Conservation (phyloP, 202 grass and related monocot genomes). For the Cymbopogon flexuosus region DNA sequence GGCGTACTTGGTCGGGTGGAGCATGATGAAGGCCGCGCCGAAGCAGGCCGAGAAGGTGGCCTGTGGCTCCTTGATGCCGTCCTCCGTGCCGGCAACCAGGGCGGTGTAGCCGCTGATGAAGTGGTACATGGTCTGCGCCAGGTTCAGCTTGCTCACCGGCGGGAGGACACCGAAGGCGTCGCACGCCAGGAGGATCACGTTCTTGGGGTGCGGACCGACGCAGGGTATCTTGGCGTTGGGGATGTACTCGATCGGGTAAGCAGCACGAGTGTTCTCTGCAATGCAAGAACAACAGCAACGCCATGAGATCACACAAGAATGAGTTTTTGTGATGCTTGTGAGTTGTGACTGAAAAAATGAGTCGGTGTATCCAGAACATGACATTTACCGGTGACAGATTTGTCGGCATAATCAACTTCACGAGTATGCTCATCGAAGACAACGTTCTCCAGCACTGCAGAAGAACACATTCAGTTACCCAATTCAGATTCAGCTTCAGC, state of each 20-base stretch:
- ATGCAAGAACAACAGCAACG: background rate
- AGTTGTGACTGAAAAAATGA: background rate
- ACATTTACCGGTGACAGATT: slow-evolving; percentile 85
- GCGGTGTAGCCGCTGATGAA: slow-evolving; percentile 99
- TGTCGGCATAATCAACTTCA: slow-evolving; percentile 81
- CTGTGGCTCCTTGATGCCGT: slow-evolving; percentile 94
- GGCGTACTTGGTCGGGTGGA: slow-evolving; percentile 92
- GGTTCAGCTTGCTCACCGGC: slow-evolving; percentile 92
- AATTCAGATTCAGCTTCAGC: background rate
- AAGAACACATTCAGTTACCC: background rate
- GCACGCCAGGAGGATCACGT: slow-evolving; percentile 92
- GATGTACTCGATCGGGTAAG: slow-evolving; percentile 97
- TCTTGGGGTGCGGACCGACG: slow-evolving; percentile 88
- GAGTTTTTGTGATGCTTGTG: background rate
- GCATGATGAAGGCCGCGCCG: slow-evolving; percentile 97
- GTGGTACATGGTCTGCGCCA: slow-evolving; percentile 98
- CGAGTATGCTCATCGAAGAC: slow-evolving; percentile 96
- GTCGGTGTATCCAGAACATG: background rate
- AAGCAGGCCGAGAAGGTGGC: slow-evolving; percentile 98
- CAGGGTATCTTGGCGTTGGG: slow-evolving; percentile 90
- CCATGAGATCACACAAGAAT: background rate
- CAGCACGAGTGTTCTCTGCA: slow-evolving; percentile 89
- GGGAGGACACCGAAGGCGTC: slow-evolving; percentile 97
- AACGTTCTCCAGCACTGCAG: slow-evolving; percentile 86
- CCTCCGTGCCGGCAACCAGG: slow-evolving; percentile 89